A percentile compares a stretch with the other conserved stretches of the same genome.
phyloP scores from a whole-genome alignment of 805 yeast genomes.

The Kluyveromyces dobzhanskii region DNA sequence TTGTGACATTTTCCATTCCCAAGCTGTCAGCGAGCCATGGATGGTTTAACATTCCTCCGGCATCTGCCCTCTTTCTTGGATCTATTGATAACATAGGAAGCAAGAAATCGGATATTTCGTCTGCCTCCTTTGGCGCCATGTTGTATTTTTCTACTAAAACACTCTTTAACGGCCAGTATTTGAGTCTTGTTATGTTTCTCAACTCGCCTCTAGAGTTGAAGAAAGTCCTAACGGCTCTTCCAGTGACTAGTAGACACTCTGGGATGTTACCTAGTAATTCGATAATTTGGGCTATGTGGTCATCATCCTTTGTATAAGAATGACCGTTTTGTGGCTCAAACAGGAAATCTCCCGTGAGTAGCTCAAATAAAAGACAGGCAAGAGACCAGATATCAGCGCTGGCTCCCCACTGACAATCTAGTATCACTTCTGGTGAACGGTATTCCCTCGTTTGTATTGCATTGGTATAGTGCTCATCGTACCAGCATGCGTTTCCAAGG shows the following conservation, averaged over 20 bases:
- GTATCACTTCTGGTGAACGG: slow-evolving; percentile 79
- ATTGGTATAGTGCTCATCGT: slow-evolving; percentile 70
- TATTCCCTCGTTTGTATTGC: slow-evolving; percentile 90
- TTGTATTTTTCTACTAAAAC: slow-evolving; percentile 84
- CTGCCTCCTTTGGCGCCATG: slow-evolving; percentile 57
- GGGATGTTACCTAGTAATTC: slow-evolving; percentile 74
- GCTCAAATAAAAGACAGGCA: slow-evolving; percentile 85
- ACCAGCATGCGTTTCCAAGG: slow-evolving; percentile 86
- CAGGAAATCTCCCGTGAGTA: slow-evolving; percentile 87
- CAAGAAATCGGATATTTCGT: slow-evolving; percentile 66
- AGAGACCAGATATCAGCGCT: slow-evolving; percentile 94
- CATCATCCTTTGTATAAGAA: slow-evolving; percentile 82
- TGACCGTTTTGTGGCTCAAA: slow-evolving; percentile 80
- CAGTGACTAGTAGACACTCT: slow-evolving; percentile 44
- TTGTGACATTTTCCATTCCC: slow-evolving; percentile 59
- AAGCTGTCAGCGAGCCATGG: slow-evolving; percentile 72
- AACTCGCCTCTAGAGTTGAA: slow-evolving; percentile 64
- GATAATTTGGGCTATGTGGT: slow-evolving; percentile 91
- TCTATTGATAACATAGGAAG: slow-evolving; percentile 74
- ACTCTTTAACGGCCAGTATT: slow-evolving; percentile 80
- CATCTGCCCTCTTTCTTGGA: slow-evolving; percentile 83
- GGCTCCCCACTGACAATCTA: slow-evolving; percentile 89
- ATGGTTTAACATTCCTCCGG: slow-evolving; percentile 90
- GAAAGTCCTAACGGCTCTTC: slow-evolving; percentile 52
- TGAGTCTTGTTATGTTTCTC: slow-evolving; percentile 69